Evolutionary conservation across 2,329 filamentous ascomycete species (phyloP).

Genomic region (Venturia carpophila): DNA sequence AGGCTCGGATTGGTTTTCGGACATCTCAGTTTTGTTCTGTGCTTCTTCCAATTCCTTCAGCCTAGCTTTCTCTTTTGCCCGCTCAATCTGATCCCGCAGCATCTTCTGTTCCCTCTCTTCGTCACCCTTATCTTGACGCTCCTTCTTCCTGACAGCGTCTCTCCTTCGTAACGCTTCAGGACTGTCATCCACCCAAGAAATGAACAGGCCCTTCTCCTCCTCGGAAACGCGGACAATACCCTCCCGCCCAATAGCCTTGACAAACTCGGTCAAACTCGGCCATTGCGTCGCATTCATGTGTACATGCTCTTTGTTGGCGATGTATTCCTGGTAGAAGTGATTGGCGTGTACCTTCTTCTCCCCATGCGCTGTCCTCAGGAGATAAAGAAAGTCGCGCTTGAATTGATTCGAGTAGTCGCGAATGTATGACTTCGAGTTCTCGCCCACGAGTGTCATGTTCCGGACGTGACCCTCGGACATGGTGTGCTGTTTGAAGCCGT

Average conservation of each 20-base stretch:
- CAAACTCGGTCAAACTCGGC: conserved; percentile 82
- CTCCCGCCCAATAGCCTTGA: conserved; percentile 76
- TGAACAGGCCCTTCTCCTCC: conserved; percentile 74
- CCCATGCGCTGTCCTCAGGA: conserved; percentile 76
- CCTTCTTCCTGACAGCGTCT: conserved; percentile 74
- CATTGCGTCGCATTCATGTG: conserved; percentile 94
- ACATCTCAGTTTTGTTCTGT: conserved; percentile 23
- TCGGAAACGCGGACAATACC: conserved; percentile 77
- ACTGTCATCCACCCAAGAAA: conserved; percentile 87
- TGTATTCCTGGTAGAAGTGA: conserved; percentile 92
- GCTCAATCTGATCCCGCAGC: conserved; percentile 74
- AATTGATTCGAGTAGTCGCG: conserved; percentile 78
- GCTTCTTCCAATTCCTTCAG: conserved; percentile 33
- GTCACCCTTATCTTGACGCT: conserved; percentile 81
- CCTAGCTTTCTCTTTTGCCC: conserved; percentile 37
- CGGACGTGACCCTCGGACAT: conserved; percentile 80
- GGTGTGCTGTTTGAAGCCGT: conserved; percentile 64
- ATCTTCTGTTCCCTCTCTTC: conserved; percentile 80
- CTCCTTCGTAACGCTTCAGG: conserved; percentile 73
- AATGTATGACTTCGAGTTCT: conserved; percentile 78
- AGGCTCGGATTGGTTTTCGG: conserved; percentile 18
- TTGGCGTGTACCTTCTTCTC: conserved; percentile 87
- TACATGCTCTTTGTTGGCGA: conserved; percentile 64
- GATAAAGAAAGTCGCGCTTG: conserved; percentile 64
- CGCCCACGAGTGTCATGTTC: conserved; percentile 80